These are phyloP conservation scores for Neonectria magnoliae DNA, from an alignment of 2,329 filamentous ascomycete genomes.

Conservation along the genomic window DNA sequence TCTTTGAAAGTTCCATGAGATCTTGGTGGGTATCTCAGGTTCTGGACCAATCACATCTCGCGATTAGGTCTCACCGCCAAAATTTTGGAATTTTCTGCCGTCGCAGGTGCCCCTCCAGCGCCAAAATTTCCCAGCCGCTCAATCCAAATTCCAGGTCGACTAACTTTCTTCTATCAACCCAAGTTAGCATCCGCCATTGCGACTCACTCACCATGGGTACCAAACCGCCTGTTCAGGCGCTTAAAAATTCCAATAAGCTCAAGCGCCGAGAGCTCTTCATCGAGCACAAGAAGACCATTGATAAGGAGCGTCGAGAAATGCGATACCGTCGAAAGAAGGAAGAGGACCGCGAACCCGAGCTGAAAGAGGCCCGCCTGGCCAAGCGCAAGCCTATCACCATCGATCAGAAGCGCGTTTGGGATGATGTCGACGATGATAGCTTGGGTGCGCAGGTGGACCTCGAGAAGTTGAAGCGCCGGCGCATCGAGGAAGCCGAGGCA, in stretches of 20 bases:
- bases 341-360: slow-evolving; percentile 82
- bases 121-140: slow-evolving; percentile 28
- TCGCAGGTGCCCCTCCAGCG: slow-evolving; percentile 27
- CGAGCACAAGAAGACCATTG: slow-evolving; percentile 79
- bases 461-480: slow-evolving; percentile 66
- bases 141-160: slow-evolving; percentile 13
- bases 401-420: slow-evolving; percentile 91
- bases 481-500: slow-evolving; percentile 64
- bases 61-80: slow-evolving; percentile 49
- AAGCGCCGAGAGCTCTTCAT: slow-evolving; percentile 82
- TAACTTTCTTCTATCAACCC: background rate
- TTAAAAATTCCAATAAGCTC: slow-evolving; percentile 77
- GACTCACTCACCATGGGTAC: slow-evolving; percentile 42
- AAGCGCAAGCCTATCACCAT: slow-evolving; percentile 84
- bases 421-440: slow-evolving; percentile 74
- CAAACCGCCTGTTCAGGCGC: slow-evolving; percentile 49
- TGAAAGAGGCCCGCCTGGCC: slow-evolving; percentile 77
- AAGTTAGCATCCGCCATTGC: slow-evolving; percentile 8
- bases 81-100: slow-evolving; percentile 50
- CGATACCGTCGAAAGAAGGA: slow-evolving; percentile 84
- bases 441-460: slow-evolving; percentile 67
- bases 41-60: slow-evolving; percentile 35
- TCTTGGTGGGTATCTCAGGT: slow-evolving; percentile 23
- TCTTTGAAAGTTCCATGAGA: slow-evolving; percentile 26
- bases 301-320: slow-evolving; percentile 78